A percentile compares a stretch with the other conserved stretches of the same genome.
Conservation (phyloP, 352 stramenopile genomes). For the Aphanomyces cochlioides region DNA sequence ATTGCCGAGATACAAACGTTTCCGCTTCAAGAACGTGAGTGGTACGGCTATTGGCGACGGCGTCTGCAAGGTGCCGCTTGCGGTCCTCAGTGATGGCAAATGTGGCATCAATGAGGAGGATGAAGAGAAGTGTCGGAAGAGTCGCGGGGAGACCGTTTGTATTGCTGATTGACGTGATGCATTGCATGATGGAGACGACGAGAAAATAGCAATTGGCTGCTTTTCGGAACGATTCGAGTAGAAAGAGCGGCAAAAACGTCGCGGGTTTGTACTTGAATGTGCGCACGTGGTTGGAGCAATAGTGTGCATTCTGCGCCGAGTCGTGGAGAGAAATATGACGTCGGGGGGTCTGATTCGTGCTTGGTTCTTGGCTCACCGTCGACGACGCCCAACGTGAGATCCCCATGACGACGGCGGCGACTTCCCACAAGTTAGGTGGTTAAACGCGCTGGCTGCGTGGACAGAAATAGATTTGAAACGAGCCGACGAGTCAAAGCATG, state of each 20-base stretch:
- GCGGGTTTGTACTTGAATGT: constrained; percentile 89
- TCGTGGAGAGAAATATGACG: constrained; percentile 8
- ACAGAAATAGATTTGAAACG: no score
- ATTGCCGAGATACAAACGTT: constrained; percentile 55
- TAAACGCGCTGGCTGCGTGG: no score
- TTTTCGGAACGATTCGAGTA: constrained; percentile 89
- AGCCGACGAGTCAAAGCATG: no score
- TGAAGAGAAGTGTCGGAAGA: constrained; percentile 84
- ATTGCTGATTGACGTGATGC: constrained; percentile 88
- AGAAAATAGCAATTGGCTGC: constrained; percentile 93
- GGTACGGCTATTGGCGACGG: constrained; percentile 66
- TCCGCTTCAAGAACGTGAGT: constrained; percentile 56
- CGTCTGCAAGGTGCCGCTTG: constrained; percentile 81
- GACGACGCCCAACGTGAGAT: background rate
- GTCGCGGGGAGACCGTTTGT: constrained; percentile 83
- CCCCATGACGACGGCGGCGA: no score
- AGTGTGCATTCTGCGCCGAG: background rate
- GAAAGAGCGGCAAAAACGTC: constrained; percentile 88
- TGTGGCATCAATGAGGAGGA: constrained; percentile 86
- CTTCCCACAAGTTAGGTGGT: no score
- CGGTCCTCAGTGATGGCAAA: constrained; percentile 86
- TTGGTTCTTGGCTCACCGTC: background rate
- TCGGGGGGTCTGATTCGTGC: background rate
- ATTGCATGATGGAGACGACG: constrained; percentile 82
- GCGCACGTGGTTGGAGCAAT: constrained; percentile 84